These are phyloP conservation scores for Martensiomyces pterosporus DNA, from an alignment of 192 early-diverging fungal species.

Conservation along the genomic window DNA sequence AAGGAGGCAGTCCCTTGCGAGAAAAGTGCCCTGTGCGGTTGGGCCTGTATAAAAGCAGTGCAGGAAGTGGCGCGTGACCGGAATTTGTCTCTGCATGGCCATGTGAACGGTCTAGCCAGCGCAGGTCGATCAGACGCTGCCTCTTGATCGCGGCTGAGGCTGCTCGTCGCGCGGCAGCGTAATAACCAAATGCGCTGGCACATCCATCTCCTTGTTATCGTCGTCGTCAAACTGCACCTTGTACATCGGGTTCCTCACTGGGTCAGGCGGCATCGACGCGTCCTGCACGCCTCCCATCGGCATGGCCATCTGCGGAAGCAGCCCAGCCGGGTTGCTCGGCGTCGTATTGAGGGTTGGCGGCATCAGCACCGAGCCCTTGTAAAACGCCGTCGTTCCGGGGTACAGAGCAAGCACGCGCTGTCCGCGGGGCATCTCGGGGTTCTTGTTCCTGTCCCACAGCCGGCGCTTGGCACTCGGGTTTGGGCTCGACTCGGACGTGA, in stretches of 20 bases:
- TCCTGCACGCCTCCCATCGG: neutral
- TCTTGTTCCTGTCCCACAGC: constrained; percentile 28
- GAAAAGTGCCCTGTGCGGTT: no score
- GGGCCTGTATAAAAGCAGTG: no score
- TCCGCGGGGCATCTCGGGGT: constrained; percentile 34
- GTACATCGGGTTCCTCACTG: constrained; percentile 33
- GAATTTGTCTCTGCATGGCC: no score
- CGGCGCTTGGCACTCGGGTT: constrained; percentile 9
- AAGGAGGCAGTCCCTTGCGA: no score
- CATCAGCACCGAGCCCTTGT: constrained; percentile 27
- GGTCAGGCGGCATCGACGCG: constrained; percentile 9
- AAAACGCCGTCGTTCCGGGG: constrained; percentile 43
- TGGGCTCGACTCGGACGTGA: constrained; percentile 9
- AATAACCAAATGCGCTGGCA: constrained; percentile 43
- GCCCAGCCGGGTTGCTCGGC: constrained; percentile 2
- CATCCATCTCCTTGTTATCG: constrained; percentile 30
- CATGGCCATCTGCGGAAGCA: neutral
- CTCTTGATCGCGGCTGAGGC: constrained; percentile 18
- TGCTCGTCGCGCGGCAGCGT: constrained; percentile 14
- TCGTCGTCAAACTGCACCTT: constrained; percentile 48
- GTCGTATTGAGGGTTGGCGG: constrained; percentile 36
- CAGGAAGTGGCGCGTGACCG: no score
- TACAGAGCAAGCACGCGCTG: constrained; percentile 43
- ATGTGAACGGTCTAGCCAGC: no score
- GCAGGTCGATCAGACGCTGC: no score